phyloP scores from a whole-genome alignment of 2,329 filamentous ascomycete species.

The Aspergillus hiratsukae region DNA sequence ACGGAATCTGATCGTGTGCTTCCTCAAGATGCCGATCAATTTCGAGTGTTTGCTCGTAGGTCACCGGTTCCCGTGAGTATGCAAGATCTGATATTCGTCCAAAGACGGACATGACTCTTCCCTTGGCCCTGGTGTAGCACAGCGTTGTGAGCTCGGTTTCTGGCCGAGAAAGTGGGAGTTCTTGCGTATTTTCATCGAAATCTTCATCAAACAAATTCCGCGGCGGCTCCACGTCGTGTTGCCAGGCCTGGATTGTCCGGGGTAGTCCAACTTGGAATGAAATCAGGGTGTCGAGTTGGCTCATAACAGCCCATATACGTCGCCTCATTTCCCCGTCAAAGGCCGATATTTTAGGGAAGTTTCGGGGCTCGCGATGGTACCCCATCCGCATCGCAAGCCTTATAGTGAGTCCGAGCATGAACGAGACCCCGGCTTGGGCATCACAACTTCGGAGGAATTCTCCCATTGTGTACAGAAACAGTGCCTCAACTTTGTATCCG shows the following conservation, averaged over 20 bases:
- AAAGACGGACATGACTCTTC: constrained; percentile 31
- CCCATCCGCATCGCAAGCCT: constrained; percentile 60
- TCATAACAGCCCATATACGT: constrained; percentile 37
- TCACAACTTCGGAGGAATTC: constrained; percentile 31
- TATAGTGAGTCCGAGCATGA: constrained; percentile 52
- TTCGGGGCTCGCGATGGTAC: constrained; percentile 54
- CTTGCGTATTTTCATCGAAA: constrained; percentile 48
- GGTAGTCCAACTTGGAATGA: constrained; percentile 63
- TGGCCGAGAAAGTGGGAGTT: constrained; percentile 52
- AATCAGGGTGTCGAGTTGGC: constrained; percentile 57
- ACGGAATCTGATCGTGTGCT: constrained; percentile 20
- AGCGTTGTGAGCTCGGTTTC: constrained; percentile 49
- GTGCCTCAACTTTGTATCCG: constrained; percentile 28
- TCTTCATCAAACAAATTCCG: constrained; percentile 59
- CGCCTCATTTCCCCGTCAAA: constrained; percentile 54
- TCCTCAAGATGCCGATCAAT: constrained; percentile 35
- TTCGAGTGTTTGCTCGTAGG: constrained; percentile 35
- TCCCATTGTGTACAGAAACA: constrained; percentile 25
- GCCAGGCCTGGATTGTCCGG: constrained; percentile 55
- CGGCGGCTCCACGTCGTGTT: constrained; percentile 57
- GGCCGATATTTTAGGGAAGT: constrained; percentile 50
- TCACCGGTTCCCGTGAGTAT: constrained; percentile 27
- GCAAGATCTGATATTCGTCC: constrained; percentile 37
- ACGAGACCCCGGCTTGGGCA: constrained; percentile 49
- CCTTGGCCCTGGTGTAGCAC: constrained; percentile 35